Evolutionary conservation across 176 grass and related monocot genomes (phyloP), one percentile per base, ranked within the genome.

Genomic region (Carex parvula): DNA sequence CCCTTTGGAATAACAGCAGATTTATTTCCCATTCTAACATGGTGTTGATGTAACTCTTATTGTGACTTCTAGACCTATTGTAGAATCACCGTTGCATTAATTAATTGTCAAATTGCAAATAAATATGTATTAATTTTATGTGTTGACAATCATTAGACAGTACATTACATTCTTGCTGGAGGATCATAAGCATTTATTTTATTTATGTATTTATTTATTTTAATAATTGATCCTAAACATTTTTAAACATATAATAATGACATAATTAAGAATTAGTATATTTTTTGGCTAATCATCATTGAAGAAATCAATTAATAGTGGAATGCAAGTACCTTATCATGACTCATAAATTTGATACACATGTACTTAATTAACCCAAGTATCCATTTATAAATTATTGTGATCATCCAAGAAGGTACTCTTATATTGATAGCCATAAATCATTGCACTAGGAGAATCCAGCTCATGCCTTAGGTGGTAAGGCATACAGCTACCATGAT

Each of bases 391-490:
- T 67, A 67, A 48, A 21, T 72, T 72, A 21, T 4, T 46, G 6
- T 29, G 44, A 76, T 55, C 18, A 76, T 32, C 5, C 72, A 76
- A 76, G 22, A 53, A 76, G 22, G 72, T 32, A 30, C 22, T 81
- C 9, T 66, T 65, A 82, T 62, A 29, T 67, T 82, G 61, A 82
- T 44, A 22, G 5, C 24, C 61, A 82, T 67, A 64, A 64, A 82
- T 82, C 8, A 82, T 82, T 82, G 61, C 21, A 26, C n/a, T 82
- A 48, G 37, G 42, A 67, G 60, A 53, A 82, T 82, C 80, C 80
- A 82, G 80, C 80, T 82, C 80, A 82, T 82, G 12, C 39, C 80
- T 82, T 82, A 50, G 63, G 63, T 82, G 46, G 44, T 82, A 82
- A 82, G 80, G 61, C 60, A 82, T 21, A 62, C 70, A 74, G 70